Base-by-base conservation (phyloP, 169 alveolate genomes). In the Eimeria brunetti region DNA sequence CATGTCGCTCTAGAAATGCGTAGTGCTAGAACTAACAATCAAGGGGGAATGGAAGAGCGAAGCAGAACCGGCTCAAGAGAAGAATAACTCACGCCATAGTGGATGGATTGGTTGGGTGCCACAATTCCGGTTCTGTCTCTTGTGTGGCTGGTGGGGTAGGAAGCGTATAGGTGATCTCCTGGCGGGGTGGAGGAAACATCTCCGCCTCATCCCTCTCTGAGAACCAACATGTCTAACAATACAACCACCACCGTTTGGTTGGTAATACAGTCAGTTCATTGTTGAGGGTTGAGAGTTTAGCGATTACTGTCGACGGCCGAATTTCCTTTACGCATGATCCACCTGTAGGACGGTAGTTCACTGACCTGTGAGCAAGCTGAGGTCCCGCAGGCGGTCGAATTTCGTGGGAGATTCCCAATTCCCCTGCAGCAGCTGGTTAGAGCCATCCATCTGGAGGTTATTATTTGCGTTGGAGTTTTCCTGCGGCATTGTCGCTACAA, bases 51-150 rank as follows among this genome's bases (percentile, higher is more conserved):
- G n/a, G 33, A 73, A 38, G n/a, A 38, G 51, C 83, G 1, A 38
- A 73, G 56, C 4, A 38, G 41, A 73, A 0, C 44, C 41, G 46
- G 46, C 46, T 49, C 44, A n/a, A 11, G 8, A 11, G 41, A 9
- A 49, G 67, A 20, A 38, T 12, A 62, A 56, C 76, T 64, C 91
- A 84, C 91, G 91, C 91, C 36, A 84, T 84, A 30, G 91, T 84
- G 41, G 91, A 84, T 22, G 91, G 91, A 41, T 84, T 84, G 27
- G 56, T 84, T 22, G 91, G 91, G 44, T 84, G 91, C 91, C 91
- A 84, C 20, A 84, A 84, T 53, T 84, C 91, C 27, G 91, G 91
- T 38, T 84, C 91, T 84, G 91, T 84, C 75, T 84, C 91, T 41
- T 84, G 91, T 6, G 91, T 84, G n/a, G 71, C 91, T 36, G 71